Base-by-base conservation (phyloP, 164 flowering plant species). In the Liriodendron chinense region DNA sequence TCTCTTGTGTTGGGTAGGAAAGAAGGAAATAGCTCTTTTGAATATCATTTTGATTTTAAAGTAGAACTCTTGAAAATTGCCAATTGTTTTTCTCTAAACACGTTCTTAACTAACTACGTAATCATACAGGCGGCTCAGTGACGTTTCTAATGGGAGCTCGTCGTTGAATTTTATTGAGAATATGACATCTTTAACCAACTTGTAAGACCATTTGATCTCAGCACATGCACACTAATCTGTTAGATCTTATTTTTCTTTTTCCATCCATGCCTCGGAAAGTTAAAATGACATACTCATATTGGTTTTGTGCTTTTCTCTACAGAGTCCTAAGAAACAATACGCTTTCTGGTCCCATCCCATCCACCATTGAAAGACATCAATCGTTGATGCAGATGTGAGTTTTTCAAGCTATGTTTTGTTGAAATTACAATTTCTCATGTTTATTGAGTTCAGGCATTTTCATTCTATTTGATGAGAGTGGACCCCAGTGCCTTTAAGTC, bases 121-220 rank as follows among this genome's bases (percentile, higher is more conserved):
- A 34, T 47, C 57, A 3, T 73, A 47, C 64, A 94, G 98, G 94
- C 83, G 88, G 66, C 83, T 94, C 81, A 84, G 90, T 80, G 96
- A 86, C 68, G 59, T 94, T 68, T 84, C 90, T 1, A 28, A 28
- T 79, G 86, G 85, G 64, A 87, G 89, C 84, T 88, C 90, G n/a
- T 81, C 91, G 3, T 83, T 94, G 70, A 78, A 78, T 34, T 87
- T 85, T 76, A 79, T 85, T 13, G 78, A 57, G 64, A 75, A 75
- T 69, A 50, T 86, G 85, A 86, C 77, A 76, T 72, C 67, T 47
- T 77, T 86, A 59, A 74, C 70, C 4, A 67, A 47, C 47, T 70
- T 84, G 86, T 86, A 80, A 83, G 85, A 53, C 34, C 34, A 28
- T 28, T 1, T 28, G 34, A 28, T 28, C 34, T 28, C 34, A 28